Percentiles rank a stretch among this genome's conserved stretches.
These are phyloP conservation scores for Coprinopsis marcescibilis DNA, from an alignment of 768 basidiomycete genomes.

Conservation along the genomic window DNA sequence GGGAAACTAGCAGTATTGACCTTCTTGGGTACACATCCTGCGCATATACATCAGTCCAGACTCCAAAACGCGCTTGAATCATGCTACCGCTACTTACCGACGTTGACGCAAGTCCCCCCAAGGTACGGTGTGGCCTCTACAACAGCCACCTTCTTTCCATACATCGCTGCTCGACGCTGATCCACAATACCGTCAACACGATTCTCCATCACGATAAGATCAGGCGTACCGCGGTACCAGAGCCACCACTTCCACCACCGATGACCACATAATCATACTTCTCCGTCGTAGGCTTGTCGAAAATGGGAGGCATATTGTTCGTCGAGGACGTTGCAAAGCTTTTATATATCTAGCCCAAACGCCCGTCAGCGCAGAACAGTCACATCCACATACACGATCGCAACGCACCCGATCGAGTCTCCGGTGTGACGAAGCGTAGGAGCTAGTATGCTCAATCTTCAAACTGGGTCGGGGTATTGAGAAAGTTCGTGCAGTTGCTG, in stretches of 20 bases:
- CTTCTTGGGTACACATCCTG: slow-evolving; percentile 98
- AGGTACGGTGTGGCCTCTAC: slow-evolving; percentile 70
- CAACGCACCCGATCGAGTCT: slow-evolving; percentile 19
- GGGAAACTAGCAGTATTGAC: slow-evolving; percentile 29
- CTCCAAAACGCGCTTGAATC: neutral
- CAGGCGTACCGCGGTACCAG: slow-evolving; percentile 70
- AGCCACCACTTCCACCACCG: slow-evolving; percentile 92
- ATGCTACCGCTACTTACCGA: slow-evolving; percentile 52
- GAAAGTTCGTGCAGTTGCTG: slow-evolving; percentile 1
- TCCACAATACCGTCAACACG: neutral
- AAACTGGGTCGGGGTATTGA: slow-evolving; percentile 7
- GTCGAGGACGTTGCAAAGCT: slow-evolving; percentile 5
- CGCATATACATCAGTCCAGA: neutral
- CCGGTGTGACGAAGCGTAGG: slow-evolving; percentile 1
- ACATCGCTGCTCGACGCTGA: slow-evolving; percentile 84
- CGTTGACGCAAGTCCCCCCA: slow-evolving; percentile 97
- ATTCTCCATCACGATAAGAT: neutral
- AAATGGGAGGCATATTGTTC: slow-evolving; percentile 65
- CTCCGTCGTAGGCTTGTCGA: slow-evolving; percentile 51
- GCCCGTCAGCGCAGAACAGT: neutral
- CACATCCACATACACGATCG: neutral
- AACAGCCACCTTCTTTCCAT: slow-evolving; percentile 91
- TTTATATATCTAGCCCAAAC: slow-evolving; percentile 14
- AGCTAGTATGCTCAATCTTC: too few relatives aligned
- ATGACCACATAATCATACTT: slow-evolving; percentile 85